Evolutionary conservation across 1,284 basidiomycete genomes (phyloP), one percentile per base, ranked within the genome.

Genomic region (Coniferiporia weirii): DNA sequence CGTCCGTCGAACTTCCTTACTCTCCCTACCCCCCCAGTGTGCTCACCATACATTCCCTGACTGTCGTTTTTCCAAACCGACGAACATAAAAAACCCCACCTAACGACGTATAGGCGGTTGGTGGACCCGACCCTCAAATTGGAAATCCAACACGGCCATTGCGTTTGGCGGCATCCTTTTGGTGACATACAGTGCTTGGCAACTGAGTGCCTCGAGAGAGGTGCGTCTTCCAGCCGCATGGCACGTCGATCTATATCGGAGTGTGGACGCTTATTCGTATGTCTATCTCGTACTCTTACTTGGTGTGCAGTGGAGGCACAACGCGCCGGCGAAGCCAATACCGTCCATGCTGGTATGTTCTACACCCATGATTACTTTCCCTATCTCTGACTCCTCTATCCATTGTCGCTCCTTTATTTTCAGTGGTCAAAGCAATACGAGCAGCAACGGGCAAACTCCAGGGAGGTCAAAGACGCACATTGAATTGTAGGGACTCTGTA

Each of bases 121-220:
- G 85, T 89, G 86, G 85, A 79, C 79, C 27, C 78, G 84, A 13
- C 86, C 86, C 3, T 77, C 81, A 12, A 87, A 87, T 68, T 89
- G 86, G 85, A 81, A 79, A 53, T 69, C 78, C 19, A 89, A 89
- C 71, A 89, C 86, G 1, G 78, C 79, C 0, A 77, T 89, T 47
- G 76, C 79, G 1, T 79, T 80, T 66, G 72, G 74, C 53, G 85
- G 85, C 12, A 84, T 89, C 57, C 66, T 82, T 51, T 76, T 74
- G 3, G 68, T 81, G n/a, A 79, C 80, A 13, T 86, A 81, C 62
- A 81, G 75, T 8, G 77, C 79, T 8, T 88, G 82, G 79, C 76
- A 72, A 45, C 68, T 86, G 54, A 87, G 85, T 63, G 82, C 84
- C 10, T 80, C 81, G 56, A 76, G 78, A 63, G 86, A 89, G 79